A percentile compares a stretch with the other conserved stretches of the same genome.
phyloP scores from a whole-genome alignment of 371 early-diverging fungal species.

The Phascolomyces articulosus region DNA sequence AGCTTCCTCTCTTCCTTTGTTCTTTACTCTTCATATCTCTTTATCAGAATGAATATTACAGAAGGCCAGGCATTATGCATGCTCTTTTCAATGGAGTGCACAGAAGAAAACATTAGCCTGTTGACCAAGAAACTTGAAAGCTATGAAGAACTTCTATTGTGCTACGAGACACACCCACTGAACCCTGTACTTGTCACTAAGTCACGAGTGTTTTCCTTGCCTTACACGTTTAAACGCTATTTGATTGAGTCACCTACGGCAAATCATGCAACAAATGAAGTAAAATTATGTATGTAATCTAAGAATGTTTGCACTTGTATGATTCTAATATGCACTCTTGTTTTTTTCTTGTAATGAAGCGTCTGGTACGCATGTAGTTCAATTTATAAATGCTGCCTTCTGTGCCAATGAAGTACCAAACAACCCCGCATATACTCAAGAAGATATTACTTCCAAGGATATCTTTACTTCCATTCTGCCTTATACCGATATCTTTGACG shows the following conservation, averaged over 20 bases:
- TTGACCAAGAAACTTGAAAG: slow-evolving; percentile 3
- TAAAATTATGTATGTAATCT: slow-evolving; percentile 1
- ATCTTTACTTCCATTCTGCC: slow-evolving; percentile 1
- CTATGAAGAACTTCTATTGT: background rate
- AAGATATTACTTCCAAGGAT: slow-evolving; percentile 3
- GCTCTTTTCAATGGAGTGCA: background rate
- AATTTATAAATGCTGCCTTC: background rate
- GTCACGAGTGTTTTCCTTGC: slow-evolving; percentile 1
- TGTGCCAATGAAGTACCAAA: slow-evolving; percentile 3
- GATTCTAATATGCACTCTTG: background rate
- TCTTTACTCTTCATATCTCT: background rate
- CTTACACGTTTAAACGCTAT: slow-evolving; percentile 1
- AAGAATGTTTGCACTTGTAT: background rate
- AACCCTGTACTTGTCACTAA: slow-evolving; percentile 1
- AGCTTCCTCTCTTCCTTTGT: background rate
- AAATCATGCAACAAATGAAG: slow-evolving; percentile 2
- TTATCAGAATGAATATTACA: slow-evolving; percentile 3
- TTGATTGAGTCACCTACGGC: slow-evolving; percentile 1
- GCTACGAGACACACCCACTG: background rate
- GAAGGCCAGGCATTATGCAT: slow-evolving; percentile 3
- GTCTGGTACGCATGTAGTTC: background rate
- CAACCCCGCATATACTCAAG: slow-evolving; percentile 3
- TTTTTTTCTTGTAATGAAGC: background rate
- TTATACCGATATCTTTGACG: background rate
- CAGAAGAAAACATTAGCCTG: slow-evolving; percentile 1